Evolutionary conservation across 192 early-diverging fungal species (phyloP), one percentile per base, ranked within the genome.

Genomic region (Linnemannia zychae): DNA sequence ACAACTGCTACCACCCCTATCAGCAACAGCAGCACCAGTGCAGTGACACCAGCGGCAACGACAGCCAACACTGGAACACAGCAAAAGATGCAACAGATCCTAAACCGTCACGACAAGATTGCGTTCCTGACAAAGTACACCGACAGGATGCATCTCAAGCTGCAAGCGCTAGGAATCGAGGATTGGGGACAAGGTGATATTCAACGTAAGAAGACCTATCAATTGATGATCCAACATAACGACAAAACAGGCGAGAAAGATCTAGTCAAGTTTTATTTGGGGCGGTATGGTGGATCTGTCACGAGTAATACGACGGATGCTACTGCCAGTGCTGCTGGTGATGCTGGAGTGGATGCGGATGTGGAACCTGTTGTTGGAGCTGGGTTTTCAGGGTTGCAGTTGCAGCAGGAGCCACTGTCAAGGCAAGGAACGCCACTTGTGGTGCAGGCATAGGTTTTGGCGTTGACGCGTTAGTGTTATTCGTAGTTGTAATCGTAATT

Each of bases 181-280:
- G 84, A 87, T 73, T 89, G 88, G 88, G 53, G 75, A 15, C 67
- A 84, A 18, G 70, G 79, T 17, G 88, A 89, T 63, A 80, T 89
- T 34, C 77, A 80, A 60, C 50, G 79, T 15, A 89, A 89, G 77
- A 89, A 89, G 70, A 89, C 88, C 0, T 89, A 89, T 13, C 85
- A 83, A 49, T 53, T 89, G 67, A 87, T 89, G 84, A 89, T 89
- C 52, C 85, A 78, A 72, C 88, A 89, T 70, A 89, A 89, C 31
- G 82, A 87, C 69, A 82, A 80, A 67, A 84, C 85, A 3, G 88
- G 88, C 1, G 88, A 89, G 50, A 83, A 87, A 33, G 81, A 76
- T 22, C 50, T 89, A 24, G 85, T 89, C 24, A 67, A 77, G 46
- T 89, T 89, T 84, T 89, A 89, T 70, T 67, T 89, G 37, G 81